Conservation (phyloP, 192 early-diverging fungal genomes). For the Bifiguratus adelaidae region DNA sequence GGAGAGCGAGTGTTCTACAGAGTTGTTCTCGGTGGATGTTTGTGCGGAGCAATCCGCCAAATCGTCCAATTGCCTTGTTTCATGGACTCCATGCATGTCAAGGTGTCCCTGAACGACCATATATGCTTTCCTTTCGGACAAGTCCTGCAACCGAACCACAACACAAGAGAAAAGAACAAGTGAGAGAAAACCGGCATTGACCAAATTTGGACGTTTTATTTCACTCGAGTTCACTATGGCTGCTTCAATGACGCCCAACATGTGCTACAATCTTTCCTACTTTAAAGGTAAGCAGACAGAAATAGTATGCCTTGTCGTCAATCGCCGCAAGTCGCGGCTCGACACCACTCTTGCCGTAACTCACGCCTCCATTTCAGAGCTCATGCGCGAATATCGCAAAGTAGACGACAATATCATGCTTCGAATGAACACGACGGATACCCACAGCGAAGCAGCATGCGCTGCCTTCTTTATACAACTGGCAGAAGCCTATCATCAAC, state of each 20-base stretch:
- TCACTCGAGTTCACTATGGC: no score
- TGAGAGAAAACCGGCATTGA: no score
- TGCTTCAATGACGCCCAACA: slow-evolving; percentile 35
- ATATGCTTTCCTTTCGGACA: no score
- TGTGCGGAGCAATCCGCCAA: no score
- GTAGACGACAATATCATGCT: slow-evolving; percentile 79
- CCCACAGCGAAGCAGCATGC: slow-evolving; percentile 46
- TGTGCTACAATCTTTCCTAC: slow-evolving; percentile 53
- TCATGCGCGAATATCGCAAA: slow-evolving; percentile 57
- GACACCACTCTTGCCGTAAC: not conserved
- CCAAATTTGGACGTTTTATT: no score
- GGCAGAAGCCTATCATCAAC: slow-evolving; percentile 47
- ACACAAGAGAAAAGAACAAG: no score
- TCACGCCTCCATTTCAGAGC: slow-evolving; percentile 29
- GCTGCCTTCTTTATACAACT: slow-evolving; percentile 52
- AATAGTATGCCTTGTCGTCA: not conserved
- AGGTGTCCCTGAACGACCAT: no score
- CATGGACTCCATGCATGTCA: no score
- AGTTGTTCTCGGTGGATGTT: no score
- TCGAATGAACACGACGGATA: slow-evolving; percentile 64
- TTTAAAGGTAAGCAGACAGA: slow-evolving; percentile 35
- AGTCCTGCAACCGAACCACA: no score
- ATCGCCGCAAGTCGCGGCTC: not conserved
- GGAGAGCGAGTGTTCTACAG: no score
- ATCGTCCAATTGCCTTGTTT: no score